Conservation (phyloP, 169 alveolate species). For the Eimeria tenella region DNA sequence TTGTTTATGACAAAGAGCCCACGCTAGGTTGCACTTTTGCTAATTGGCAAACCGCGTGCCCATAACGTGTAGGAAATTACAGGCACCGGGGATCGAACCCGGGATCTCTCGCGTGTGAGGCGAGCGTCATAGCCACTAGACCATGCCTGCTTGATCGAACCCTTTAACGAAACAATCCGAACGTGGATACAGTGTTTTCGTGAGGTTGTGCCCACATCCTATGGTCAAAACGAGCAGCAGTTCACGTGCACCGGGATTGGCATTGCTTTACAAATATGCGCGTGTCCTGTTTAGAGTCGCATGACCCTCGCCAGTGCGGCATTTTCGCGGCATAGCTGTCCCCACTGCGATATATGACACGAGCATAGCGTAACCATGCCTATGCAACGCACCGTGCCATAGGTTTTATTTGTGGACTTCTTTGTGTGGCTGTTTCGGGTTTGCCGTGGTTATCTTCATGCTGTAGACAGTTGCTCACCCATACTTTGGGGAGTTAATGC, state of each 20-base stretch:
- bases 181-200: not conserved
- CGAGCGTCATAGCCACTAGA: conserved; percentile 81
- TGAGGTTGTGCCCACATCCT: not conserved
- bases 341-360: no score
- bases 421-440: not conserved
- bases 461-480: conserved; percentile 74
- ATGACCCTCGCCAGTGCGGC: no score
- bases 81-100: conserved; percentile 80
- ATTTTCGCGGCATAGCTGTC: no score
- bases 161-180: not conserved
- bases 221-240: no score
- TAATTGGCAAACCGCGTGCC: no score
- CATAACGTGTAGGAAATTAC: not conserved
- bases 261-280: no score
- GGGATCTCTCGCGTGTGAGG: conserved; percentile 81
- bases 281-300: no score
- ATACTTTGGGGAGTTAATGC: conserved; percentile 42
- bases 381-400: no score
- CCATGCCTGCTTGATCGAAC: conserved; percentile 48
- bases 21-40: no score
- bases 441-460: not conserved
- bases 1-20: no score
- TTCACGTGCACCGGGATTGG: no score
- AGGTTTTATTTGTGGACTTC: not conserved
- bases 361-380: no score